Base-by-base conservation (phyloP, 2,329 filamentous ascomycete genomes). In the Beauveria bassiana region DNA sequence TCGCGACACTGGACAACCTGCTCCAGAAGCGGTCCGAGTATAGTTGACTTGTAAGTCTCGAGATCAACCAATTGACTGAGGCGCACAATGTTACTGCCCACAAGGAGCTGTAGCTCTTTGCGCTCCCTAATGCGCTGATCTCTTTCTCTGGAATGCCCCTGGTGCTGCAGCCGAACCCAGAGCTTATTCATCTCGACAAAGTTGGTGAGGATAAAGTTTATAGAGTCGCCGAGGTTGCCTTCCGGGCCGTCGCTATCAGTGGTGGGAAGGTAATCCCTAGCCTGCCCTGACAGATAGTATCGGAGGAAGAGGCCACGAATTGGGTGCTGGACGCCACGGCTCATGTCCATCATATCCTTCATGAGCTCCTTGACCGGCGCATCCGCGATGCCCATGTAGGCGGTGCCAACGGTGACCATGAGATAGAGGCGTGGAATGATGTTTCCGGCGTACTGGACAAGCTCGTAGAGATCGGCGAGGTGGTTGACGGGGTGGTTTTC, bases 281-380 rank as follows among this genome's bases (percentile, higher is more conserved):
- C 93, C 78, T 99, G 95, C 43, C 95, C 93, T 26, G 91, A 95
- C 57, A 99, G 84, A 72, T 97, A 99, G 77, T 99, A 99, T 71
- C 95, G 87, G 70, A 99, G 78, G 73, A 99, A 99, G 61, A 99
- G 81, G 20, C 95, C 95, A 62, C 95, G 90, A 65, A 97, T 93
- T 18, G 95, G 95, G 75, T 99, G 95, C 72, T 99, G 95, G 24
- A 99, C 93, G 61, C 95, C 95, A 65, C 95, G 86, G 76, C 92
- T 98, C 95, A 99, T 99, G 76, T 99, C 95, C 95, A 99, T 99
- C 95, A 99, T 99, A 75, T 99, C 95, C 78, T 99, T 99, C 95
- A 99, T 99, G 65, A 99, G 91, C 79, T 99, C 95, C 78, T 99
- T 99, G 68, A 99, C 95, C 0, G 95, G 95, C 62, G 96, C 95